Evolutionary conservation across 495 filamentous ascomycete genomes (phyloP).

Genomic region (Parmelia sp.): DNA sequence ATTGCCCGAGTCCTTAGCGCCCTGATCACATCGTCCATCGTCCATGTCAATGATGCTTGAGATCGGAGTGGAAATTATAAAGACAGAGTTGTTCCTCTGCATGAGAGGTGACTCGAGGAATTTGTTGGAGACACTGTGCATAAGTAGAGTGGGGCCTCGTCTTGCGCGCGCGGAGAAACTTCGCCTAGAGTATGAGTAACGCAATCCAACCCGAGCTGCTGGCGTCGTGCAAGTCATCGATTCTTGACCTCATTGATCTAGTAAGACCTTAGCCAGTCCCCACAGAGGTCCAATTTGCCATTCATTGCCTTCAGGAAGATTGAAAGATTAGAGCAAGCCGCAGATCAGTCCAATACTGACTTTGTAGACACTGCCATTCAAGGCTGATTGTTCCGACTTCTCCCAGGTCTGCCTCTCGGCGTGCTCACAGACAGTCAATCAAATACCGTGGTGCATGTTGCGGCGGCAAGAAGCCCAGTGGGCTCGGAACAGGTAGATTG

Average conservation of each 20-base stretch:
- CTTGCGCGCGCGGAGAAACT: neutral
- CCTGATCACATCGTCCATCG: constrained; percentile 77
- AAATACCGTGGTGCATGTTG: constrained; percentile 37
- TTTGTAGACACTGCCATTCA: neutral
- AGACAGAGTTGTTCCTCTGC: neutral
- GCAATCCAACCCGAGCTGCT: no score
- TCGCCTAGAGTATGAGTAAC: constrained; percentile 11
- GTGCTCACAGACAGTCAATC: neutral
- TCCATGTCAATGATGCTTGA: constrained; percentile 53
- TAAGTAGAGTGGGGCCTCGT: neutral
- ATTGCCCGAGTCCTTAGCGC: constrained; percentile 39
- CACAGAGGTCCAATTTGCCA: neutral
- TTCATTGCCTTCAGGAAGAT: no score
- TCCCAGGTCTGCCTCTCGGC: neutral
- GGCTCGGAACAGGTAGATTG: constrained; percentile 41
- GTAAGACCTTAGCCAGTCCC: neutral
- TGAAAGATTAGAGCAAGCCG: neutral
- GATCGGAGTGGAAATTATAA: no score
- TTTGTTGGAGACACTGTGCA: no score
- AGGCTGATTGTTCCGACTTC: neutral
- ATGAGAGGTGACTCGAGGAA: neutral
- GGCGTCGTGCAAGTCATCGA: constrained; percentile 6
- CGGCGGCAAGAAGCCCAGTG: constrained; percentile 40
- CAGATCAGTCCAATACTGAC: neutral
- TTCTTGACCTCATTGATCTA: neutral